Evolutionary conservation across 331 rosid species (phyloP).

Genomic region (Phaseolus coccineus): DNA sequence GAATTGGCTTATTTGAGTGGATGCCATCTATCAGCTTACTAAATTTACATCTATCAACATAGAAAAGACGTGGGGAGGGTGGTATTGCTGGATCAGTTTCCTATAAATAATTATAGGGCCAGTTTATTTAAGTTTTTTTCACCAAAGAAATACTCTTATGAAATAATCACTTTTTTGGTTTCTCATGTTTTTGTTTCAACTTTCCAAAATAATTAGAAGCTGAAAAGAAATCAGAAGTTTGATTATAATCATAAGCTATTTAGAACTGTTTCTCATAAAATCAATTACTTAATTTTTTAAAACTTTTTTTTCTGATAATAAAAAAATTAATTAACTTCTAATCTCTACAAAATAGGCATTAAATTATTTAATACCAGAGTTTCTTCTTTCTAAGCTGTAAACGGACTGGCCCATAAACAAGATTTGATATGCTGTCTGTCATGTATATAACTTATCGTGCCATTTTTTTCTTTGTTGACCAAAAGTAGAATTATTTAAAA

Average conservation of each 20-base stretch:
- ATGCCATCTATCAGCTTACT: neutral
- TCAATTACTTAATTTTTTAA: no score
- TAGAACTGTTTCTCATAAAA: no score
- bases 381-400: neutral
- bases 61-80: slow-evolving; percentile 6
- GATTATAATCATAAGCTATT: no score
- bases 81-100: neutral
- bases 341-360: neutral
- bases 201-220: no score
- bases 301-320: no score
- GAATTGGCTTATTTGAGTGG: neutral
- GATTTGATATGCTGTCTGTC: neutral
- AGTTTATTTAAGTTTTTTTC: no score
- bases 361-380: no score
- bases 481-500: slow-evolving; percentile 5
- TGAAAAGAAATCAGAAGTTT: no score
- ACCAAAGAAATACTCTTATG: no score
- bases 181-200: no score
- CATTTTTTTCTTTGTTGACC: neutral
- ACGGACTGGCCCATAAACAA: neutral
- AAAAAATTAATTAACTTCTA: neutral
- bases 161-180: no score
- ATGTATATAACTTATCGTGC: slow-evolving; percentile 3
- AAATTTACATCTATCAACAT: no score
- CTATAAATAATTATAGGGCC: neutral